Evolutionary conservation across 2,329 filamentous ascomycete genomes (phyloP).

Genomic region (Cladosporium sp.): DNA sequence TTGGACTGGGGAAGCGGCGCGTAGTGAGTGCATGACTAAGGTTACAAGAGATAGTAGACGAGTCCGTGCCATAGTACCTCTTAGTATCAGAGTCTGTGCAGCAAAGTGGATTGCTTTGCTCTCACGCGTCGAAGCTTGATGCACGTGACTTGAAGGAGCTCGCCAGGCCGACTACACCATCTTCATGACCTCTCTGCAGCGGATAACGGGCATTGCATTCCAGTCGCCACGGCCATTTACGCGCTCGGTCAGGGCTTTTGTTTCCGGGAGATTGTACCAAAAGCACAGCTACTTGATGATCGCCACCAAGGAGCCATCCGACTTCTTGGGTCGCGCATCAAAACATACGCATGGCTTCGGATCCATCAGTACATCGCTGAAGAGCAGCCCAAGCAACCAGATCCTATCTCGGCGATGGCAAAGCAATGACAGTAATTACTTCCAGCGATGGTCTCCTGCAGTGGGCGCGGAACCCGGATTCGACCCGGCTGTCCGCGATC

Average conservation of each 20-base stretch:
- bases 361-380: neutral
- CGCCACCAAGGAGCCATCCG: neutral
- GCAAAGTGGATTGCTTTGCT: neutral
- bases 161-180: neutral
- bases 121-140: neutral
- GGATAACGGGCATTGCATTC: neutral
- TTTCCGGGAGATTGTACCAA: neutral
- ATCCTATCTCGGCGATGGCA: neutral
- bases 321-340: neutral
- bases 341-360: neutral
- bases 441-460: constrained; percentile 14
- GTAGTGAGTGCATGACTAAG: neutral
- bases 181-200: neutral
- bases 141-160: neutral
- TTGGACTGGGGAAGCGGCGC: too few relatives aligned
- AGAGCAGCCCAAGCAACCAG: too few relatives aligned
- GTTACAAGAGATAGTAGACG: too few relatives aligned
- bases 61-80: too few relatives aligned
- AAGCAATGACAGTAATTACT: constrained; percentile 1
- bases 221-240: neutral
- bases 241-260: neutral
- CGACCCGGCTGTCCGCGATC: constrained; percentile 16
- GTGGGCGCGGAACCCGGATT: constrained; percentile 25
- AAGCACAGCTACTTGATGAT: neutral
- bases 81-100: too few relatives aligned